These are phyloP conservation scores for Skeletonema potamos DNA, from an alignment of 108 stramenopile genomes.

Conservation along the genomic window DNA sequence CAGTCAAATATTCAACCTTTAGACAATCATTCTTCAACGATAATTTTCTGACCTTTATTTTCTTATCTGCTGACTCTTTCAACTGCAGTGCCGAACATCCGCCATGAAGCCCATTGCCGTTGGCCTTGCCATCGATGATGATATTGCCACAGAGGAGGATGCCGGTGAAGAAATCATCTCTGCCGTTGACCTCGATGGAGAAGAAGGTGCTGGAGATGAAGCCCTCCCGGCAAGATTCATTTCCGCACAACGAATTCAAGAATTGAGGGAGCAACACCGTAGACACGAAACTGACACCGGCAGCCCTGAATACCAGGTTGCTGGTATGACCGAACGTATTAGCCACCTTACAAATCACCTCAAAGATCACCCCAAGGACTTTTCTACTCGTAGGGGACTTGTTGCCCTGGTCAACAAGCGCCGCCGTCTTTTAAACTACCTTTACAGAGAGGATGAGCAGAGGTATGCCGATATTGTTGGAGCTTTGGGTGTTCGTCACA, in stretches of 20 bases:
- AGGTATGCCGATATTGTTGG: constrained; percentile 66
- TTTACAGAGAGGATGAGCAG: constrained; percentile 66
- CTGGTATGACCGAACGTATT: constrained; percentile 95
- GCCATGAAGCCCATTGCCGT: constrained; percentile 18
- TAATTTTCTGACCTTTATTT: not conserved
- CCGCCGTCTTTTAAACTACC: constrained; percentile 91
- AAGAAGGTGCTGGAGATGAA: constrained; percentile 48
- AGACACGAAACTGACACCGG: constrained; percentile 89
- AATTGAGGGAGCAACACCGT: constrained; percentile 65
- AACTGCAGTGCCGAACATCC: constrained; percentile 5
- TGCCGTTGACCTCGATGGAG: constrained; percentile 59
- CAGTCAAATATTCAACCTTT: not conserved
- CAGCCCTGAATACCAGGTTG: constrained; percentile 91
- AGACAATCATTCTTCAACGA: not conserved
- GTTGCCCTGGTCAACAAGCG: constrained; percentile 96
- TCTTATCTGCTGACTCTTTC: not conserved
- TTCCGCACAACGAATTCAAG: constrained; percentile 57
- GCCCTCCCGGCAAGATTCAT: constrained; percentile 57
- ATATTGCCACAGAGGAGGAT: constrained; percentile 43
- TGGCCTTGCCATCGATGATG: constrained; percentile 22
- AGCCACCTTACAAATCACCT: constrained; percentile 92
- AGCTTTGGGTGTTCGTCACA: constrained; percentile 82
- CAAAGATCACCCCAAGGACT: constrained; percentile 92
- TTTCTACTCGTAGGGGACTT: constrained; percentile 92
- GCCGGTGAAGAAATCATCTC: constrained; percentile 58